phyloP scores from a whole-genome alignment of 2,329 filamentous ascomycete genomes.

The Aspergillus phoenicis region DNA sequence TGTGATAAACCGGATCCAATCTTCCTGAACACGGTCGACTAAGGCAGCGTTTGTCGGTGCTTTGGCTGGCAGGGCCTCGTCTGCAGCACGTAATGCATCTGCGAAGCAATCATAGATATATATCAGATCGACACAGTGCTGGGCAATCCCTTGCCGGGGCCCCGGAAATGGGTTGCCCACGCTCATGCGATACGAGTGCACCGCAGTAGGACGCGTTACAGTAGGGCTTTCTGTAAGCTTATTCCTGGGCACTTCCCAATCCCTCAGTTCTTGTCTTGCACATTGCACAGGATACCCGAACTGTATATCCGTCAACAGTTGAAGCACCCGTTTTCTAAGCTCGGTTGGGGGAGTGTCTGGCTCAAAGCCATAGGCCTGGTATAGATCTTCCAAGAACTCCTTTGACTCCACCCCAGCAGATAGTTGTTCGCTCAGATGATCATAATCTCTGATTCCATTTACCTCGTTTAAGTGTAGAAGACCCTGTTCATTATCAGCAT shows the following conservation, averaged over 20 bases:
- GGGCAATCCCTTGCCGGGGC: neutral
- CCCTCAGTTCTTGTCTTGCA: neutral
- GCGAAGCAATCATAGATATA: constrained; percentile 5
- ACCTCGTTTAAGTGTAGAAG: neutral
- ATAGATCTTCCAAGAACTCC: neutral
- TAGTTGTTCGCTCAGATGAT: neutral
- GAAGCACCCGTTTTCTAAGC: neutral
- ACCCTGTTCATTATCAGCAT: neutral
- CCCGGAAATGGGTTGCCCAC: constrained; percentile 2
- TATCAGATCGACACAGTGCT: constrained; percentile 7
- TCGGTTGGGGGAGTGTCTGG: neutral
- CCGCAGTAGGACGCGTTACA: neutral
- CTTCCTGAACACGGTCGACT: neutral
- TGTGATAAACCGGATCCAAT: constrained; percentile 7
- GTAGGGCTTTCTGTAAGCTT: neutral
- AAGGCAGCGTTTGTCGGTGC: neutral
- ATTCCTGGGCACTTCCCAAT: neutral
- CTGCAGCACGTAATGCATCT: neutral
- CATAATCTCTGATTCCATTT: neutral
- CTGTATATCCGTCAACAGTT: constrained; percentile 4
- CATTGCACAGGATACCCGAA: constrained; percentile 3
- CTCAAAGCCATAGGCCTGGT: neutral
- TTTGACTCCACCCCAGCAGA: neutral
- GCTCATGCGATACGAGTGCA: constrained; percentile 6
- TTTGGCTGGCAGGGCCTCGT: neutral